Evolutionary conservation across 208 protist species (phyloP).

Genomic region (Zelonia costaricensis): DNA sequence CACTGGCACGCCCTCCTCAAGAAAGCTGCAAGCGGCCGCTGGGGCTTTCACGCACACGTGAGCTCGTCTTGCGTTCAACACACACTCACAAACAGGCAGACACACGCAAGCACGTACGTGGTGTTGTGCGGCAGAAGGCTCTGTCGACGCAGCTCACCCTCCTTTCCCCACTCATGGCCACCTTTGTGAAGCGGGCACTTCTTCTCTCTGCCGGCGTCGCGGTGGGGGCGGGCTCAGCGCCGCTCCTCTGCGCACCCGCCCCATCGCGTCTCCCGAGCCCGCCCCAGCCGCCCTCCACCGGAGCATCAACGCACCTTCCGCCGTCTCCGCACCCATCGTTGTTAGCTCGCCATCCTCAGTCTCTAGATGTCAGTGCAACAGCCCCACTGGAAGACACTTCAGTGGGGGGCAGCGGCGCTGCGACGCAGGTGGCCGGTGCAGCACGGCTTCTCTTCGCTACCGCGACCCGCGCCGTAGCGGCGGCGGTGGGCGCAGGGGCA

Average conservation of each 20-base stretch:
- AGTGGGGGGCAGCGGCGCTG: not conserved
- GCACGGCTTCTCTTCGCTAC: not conserved
- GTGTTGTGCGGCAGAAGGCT: no score
- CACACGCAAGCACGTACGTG: no score
- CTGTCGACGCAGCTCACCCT: not conserved
- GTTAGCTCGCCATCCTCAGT: no score
- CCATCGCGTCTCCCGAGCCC: not conserved
- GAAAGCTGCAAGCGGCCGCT: no score
- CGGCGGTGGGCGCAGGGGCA: not conserved
- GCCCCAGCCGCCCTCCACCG: not conserved
- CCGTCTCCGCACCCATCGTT: no score
- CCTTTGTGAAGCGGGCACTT: conserved; percentile 2
- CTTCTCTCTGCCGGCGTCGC: conserved; percentile 4
- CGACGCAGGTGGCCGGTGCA: not conserved
- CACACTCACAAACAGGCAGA: no score
- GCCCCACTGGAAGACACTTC: no score
- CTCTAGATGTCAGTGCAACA: no score
- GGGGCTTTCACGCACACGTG: no score
- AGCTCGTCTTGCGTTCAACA: no score
- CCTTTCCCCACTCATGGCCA: not conserved
- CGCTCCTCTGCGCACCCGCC: not conserved
- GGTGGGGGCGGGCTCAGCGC: conserved; percentile 9
- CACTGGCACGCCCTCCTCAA: no score
- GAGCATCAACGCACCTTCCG: not conserved
- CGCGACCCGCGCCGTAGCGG: not conserved